Base-by-base conservation (phyloP, 352 stramenopile genomes). In the Pythium aquatile region DNA sequence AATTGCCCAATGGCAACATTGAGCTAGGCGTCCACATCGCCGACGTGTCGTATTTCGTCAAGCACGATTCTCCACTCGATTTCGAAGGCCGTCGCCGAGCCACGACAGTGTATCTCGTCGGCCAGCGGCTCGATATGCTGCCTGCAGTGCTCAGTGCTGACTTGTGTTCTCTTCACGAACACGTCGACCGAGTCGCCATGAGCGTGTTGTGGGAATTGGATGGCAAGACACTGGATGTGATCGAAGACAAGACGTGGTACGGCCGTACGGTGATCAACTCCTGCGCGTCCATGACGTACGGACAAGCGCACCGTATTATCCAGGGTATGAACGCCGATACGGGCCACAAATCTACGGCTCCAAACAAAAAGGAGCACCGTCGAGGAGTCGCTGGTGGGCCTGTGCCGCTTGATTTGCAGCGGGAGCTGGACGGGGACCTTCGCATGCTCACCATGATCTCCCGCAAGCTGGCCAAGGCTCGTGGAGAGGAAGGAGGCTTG, bases 1-100 rank as follows among this genome's bases (percentile, higher is more conserved):
- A 63, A 0, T 72, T 96, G 33, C 63, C 81, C 3, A 95, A 96
- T 53, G 89, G 87, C 9, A 90, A 93, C 61, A 57, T 96, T 17
- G 88, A 99, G 61, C 79, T 99, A 5, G 97, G 97, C 3, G 97
- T 99, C 5, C 97, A 99, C 68, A 99, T 99, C 74, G 97, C 98
- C 0, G 98, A 99, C 74, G 98, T 99, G 2, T 99, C 97, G 42
- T 97, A 99, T 75, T 99, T 99, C 69, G 97, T 99, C 5, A 68
- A 92, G 40, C 85, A 98, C 55, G 96, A 87, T n/a, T 98, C 87
- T 26, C 83, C 96, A 1, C 88, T 99, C 24, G 98, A 99, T 75
- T 76, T 96, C 26, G 97, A 99, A 78, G 92, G 87, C 2, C 81
- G 83, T 20, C 78, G 69, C 35, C 85, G 87, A n/a, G 82, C 73